phyloP scores from a whole-genome alignment of 352 stramenopile species.

The Phytophthora podocarpi region DNA sequence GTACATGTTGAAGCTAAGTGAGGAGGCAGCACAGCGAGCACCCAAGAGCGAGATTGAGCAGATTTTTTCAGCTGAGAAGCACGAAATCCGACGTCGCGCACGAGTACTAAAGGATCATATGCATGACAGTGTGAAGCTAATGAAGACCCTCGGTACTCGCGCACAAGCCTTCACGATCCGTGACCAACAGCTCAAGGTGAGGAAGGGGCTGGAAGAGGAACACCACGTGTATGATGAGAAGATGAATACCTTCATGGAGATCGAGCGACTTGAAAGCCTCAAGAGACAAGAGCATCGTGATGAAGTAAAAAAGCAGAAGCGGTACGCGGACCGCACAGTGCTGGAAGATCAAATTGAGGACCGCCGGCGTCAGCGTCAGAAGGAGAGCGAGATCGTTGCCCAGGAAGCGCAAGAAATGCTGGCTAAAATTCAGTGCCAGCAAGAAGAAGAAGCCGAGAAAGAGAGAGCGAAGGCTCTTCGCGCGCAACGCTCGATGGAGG shows the following conservation, averaged over 20 bases:
- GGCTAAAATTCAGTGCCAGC: constrained; percentile 77
- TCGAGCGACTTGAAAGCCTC: constrained; percentile 92
- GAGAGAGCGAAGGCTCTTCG: constrained; percentile 68
- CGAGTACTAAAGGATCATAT: constrained; percentile 69
- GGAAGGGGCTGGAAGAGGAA: constrained; percentile 65
- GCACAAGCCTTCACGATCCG: constrained; percentile 95
- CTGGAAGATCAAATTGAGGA: constrained; percentile 89
- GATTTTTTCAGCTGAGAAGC: constrained; percentile 73
- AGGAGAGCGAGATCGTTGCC: constrained; percentile 44
- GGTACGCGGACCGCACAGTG: constrained; percentile 82
- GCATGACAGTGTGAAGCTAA: constrained; percentile 94
- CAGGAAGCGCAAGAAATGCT: constrained; percentile 92
- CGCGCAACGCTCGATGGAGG: constrained; percentile 59
- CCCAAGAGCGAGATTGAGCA: constrained; percentile 83
- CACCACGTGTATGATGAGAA: constrained; percentile 92
- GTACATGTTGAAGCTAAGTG: constrained; percentile 75
- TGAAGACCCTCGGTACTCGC: constrained; percentile 91
- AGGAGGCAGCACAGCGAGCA: constrained; percentile 61
- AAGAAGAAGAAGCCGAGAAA: constrained; percentile 75
- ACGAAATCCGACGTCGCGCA: constrained; percentile 59
- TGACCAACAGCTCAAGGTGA: constrained; percentile 89
- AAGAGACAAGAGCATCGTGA: constrained; percentile 90
- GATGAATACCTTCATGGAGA: constrained; percentile 95
- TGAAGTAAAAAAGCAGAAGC: constrained; percentile 88
- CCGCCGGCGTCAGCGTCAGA: constrained; percentile 53